Conservation (phyloP, 768 basidiomycete genomes). For the Tephrocybe sp. region DNA sequence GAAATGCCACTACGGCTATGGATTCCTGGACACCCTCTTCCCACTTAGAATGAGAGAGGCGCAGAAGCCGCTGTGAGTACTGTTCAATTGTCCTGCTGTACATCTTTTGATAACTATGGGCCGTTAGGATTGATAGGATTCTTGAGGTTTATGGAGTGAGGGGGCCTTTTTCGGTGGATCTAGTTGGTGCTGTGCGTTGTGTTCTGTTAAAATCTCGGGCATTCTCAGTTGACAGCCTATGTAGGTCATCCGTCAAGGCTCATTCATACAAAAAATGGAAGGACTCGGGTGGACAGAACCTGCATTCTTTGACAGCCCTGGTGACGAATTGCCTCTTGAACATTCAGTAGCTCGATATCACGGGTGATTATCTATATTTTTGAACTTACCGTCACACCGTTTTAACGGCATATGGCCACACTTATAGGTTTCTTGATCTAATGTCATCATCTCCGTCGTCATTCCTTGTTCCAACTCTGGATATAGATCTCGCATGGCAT, state of each 20-base stretch:
- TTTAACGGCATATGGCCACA: background rate
- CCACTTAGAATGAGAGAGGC: background rate
- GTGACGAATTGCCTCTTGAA: constrained; percentile 39
- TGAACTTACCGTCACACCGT: no score
- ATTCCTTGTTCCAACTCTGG: constrained; percentile 58
- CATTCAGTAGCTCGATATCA: constrained; percentile 57
- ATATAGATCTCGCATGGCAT: constrained; percentile 76
- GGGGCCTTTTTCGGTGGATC: constrained; percentile 51
- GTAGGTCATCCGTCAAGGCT: constrained; percentile 54
- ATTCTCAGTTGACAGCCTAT: background rate
- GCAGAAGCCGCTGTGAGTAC: background rate
- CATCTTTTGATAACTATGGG: background rate
- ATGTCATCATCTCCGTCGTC: constrained; percentile 39
- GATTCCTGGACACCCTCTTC: background rate
- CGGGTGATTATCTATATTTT: constrained; percentile 32
- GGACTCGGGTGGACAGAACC: constrained; percentile 49
- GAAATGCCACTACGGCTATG: background rate
- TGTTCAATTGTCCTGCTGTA: background rate
- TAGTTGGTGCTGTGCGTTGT: constrained; percentile 50
- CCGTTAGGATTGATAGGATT: constrained; percentile 28
- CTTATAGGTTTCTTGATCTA: constrained; percentile 51
- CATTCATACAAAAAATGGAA: constrained; percentile 52
- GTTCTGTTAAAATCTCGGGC: background rate
- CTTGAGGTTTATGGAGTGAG: constrained; percentile 50
- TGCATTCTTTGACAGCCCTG: constrained; percentile 34